A percentile compares a stretch with the other conserved stretches of the same genome.
Evolutionary conservation across 495 filamentous ascomycete species (phyloP).

Genomic region (Melanomma pulvis-pyrius): DNA sequence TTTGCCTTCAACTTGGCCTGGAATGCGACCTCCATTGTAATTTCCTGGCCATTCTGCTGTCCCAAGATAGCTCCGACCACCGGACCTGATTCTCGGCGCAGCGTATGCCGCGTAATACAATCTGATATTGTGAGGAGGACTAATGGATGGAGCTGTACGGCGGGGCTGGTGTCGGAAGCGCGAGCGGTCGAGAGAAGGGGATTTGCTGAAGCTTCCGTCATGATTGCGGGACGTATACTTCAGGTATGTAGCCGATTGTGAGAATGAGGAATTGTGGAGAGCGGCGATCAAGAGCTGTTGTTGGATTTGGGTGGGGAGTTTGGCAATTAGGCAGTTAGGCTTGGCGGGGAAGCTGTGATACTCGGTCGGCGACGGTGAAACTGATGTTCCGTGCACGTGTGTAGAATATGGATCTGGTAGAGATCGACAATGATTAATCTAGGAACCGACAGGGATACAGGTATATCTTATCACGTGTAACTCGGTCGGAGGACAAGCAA

Average conservation of each 20-base stretch:
- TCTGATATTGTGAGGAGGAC: constrained; percentile 96
- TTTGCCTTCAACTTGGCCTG: constrained; percentile 66
- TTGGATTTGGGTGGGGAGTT: constrained; percentile 20
- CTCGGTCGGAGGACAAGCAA: too few species aligned
- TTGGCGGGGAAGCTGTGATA: constrained; percentile 12
- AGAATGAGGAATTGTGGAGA: neutral
- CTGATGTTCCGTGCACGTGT: constrained; percentile 25
- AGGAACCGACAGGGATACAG: too few species aligned
- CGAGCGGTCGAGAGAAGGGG: constrained; percentile 63
- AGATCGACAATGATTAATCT: too few species aligned
- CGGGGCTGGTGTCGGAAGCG: constrained; percentile 75
- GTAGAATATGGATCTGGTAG: too few species aligned
- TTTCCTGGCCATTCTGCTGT: constrained; percentile 84
- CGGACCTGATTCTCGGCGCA: constrained; percentile 71
- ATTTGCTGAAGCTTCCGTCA: constrained; percentile 47
- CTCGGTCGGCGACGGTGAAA: constrained; percentile 9
- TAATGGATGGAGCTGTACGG: constrained; percentile 87
- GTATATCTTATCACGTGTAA: too few species aligned
- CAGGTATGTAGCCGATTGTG: neutral
- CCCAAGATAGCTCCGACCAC: constrained; percentile 86
- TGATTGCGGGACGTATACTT: constrained; percentile 26
- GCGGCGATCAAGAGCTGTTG: constrained; percentile 19
- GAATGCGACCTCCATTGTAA: constrained; percentile 91
- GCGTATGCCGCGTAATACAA: constrained; percentile 87
- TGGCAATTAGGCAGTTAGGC: constrained; percentile 23